phyloP scores from a whole-genome alignment of 2,329 filamentous ascomycete species.

The Scedosporium dehoogii region DNA sequence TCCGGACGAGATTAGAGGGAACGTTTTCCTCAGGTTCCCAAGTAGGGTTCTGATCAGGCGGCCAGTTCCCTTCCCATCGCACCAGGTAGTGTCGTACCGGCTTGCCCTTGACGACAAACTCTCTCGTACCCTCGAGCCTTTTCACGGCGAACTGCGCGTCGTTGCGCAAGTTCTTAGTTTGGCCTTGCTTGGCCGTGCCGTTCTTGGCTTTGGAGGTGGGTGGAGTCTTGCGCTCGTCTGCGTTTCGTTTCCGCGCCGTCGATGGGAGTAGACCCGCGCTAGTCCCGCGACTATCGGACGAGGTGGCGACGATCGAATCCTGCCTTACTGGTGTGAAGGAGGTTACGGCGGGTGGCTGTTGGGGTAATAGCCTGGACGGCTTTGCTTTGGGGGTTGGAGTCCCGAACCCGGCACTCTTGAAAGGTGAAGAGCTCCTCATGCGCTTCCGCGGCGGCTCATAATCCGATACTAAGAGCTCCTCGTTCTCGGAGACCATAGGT shows the following conservation, averaged over 20 bases:
- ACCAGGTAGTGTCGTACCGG: constrained; percentile 38
- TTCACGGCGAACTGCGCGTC: background rate
- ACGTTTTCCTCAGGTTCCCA: constrained; percentile 50
- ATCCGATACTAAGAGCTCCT: background rate
- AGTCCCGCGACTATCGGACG: background rate
- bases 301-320: background rate
- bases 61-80: constrained; percentile 48
- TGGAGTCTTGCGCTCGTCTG: background rate
- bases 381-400: background rate
- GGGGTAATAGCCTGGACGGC: background rate
- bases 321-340: background rate
- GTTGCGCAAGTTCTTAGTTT: background rate
- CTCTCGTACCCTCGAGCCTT: background rate
- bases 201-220: background rate
- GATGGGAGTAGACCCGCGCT: background rate
- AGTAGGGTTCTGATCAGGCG: constrained; percentile 42
- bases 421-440: constrained; percentile 1
- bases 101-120: constrained; percentile 9
- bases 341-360: background rate
- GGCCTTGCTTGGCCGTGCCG: background rate
- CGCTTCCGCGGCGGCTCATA: constrained; percentile 1
- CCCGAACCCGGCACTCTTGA: background rate
- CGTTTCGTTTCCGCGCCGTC: background rate
- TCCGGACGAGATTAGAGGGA: background rate
- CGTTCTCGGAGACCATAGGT: background rate